These are phyloP conservation scores for Pelargonium australe DNA, from an alignment of 441 rosid genomes.

Conservation along the genomic window DNA sequence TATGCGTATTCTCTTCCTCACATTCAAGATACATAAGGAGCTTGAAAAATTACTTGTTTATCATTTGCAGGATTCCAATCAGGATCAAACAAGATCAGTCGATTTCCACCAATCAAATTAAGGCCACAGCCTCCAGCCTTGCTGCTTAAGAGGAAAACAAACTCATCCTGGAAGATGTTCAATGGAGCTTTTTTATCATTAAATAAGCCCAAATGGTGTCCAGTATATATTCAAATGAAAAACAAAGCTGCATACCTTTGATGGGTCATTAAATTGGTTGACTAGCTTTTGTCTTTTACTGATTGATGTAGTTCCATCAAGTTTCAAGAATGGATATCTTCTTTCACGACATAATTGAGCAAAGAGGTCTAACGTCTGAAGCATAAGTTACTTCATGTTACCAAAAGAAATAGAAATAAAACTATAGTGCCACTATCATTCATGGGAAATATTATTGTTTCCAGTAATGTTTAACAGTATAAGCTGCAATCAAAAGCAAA, in stretches of 20 bases:
- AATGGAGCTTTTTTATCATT: conserved; percentile 15
- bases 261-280: conserved; percentile 74
- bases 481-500: too few relatives aligned
- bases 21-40: conserved; percentile 7
- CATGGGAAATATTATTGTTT: conserved; percentile 2
- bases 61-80: conserved; percentile 99
- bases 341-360: conserved; percentile 97
- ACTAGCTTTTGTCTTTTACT: conserved; percentile 95
- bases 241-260: conserved; percentile 47
- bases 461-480: conserved; percentile 2
- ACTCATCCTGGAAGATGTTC: conserved; percentile 67
- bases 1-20: conserved; percentile 10
- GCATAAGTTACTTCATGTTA: conserved; percentile 17
- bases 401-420: background rate
- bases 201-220: conserved; percentile 19
- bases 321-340: conserved; percentile 86
- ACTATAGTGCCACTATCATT: conserved; percentile 3
- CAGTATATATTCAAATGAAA: conserved; percentile 2
- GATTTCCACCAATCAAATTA: conserved; percentile 89
- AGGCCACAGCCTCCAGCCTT: conserved; percentile 99
- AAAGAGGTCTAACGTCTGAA: conserved; percentile 95
- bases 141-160: conserved; percentile 93
- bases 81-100: conserved; percentile 93
- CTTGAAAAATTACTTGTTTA: conserved; percentile 64
- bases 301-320: conserved; percentile 92